Evolutionary conservation across 1,139 yeast species (phyloP), one percentile per base, ranked within the genome.

Genomic region (Eremothecium gossypii): DNA sequence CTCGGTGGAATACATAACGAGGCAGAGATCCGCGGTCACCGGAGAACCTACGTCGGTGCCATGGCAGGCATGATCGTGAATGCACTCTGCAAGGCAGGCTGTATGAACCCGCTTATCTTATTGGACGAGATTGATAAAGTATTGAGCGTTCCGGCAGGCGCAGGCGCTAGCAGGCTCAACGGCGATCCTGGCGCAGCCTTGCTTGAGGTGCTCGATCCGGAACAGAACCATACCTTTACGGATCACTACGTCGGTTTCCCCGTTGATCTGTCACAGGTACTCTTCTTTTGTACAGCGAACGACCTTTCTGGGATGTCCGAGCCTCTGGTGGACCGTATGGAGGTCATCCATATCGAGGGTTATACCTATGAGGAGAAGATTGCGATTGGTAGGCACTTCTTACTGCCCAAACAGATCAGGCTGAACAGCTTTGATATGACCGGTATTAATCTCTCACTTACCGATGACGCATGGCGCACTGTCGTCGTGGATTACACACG

Each of bases 161-260:
- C 81, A 1, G 64, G 64, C 46, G 74, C 66, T 2, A 69, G 69
- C 31, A 69, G 71, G 46, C 63, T 72, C 39, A 84, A 83, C 53
- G 96, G 96, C 2, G 95, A 87, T 56, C 96, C 96, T 0, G 81
- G 91, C 10, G 95, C 95, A 29, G 96, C 96, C 0, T 68, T 87
- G 55, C 69, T 87, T 46, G 96, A 87, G 58, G 93, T 87, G 0
- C 70, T 87, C 51, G 96, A 87, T 55, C 96, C 96, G 0, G 96
- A 87, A 60, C 96, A 87, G 60, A 87, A 87, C 60, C 67, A 69
- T 37, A 71, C 76, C 26, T 87, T 86, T 63, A 78, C 76, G 36
- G 96, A 87, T 61, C 95, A 86, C 57, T 87, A 85, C 58, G 66
- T 87, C 46, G 94, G 94, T 10, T 83, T 87, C 61, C 95, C 96